phyloP scores from a whole-genome alignment of 148 eudicot genomes.

The Rhododendron mucronatum region DNA sequence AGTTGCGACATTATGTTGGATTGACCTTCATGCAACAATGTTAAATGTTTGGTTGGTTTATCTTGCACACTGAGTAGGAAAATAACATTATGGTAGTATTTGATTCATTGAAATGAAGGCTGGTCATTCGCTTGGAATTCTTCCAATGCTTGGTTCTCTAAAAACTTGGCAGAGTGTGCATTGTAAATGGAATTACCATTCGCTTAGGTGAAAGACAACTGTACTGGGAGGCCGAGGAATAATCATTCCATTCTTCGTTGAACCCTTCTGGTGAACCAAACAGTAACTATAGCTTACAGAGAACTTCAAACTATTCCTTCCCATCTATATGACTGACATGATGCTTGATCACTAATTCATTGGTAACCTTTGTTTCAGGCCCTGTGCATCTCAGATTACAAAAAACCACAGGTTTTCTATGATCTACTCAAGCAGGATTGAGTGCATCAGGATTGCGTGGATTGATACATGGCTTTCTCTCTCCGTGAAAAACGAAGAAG shows the following conservation, averaged over 20 bases:
- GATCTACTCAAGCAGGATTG: conserved; percentile 38
- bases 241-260: not conserved
- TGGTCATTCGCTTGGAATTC: not conserved
- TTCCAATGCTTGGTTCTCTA: not conserved
- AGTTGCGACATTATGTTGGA: not conserved
- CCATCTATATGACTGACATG: no score
- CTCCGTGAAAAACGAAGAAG: not conserved
- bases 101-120: not conserved
- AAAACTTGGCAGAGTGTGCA: not conserved
- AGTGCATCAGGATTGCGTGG: not conserved
- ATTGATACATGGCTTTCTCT: not conserved
- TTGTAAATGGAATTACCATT: not conserved
- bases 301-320: not conserved
- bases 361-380: conserved; percentile 34
- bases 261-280: not conserved
- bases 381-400: conserved; percentile 41
- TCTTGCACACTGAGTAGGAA: not conserved
- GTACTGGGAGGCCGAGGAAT: not conserved
- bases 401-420: conserved; percentile 62
- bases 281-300: not conserved
- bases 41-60: not conserved
- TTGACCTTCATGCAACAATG: not conserved
- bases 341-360: not conserved
- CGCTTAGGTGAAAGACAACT: not conserved
- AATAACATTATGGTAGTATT: not conserved